Base-by-base conservation (phyloP, 2,329 filamentous ascomycete genomes). In the Aspergillus tamarii region DNA sequence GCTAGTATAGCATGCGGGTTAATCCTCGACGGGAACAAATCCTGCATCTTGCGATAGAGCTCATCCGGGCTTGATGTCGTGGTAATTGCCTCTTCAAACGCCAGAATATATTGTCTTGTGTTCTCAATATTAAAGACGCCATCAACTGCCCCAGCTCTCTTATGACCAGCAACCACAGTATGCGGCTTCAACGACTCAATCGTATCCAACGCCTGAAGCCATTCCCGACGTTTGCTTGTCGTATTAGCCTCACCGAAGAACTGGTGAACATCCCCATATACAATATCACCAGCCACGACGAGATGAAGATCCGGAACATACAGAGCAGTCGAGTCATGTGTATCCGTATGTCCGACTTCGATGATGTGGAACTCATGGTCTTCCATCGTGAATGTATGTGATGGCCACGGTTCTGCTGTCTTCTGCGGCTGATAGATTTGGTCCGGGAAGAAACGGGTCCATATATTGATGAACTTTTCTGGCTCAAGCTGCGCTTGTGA, bases 231-330 rank as follows among this genome's bases (percentile, higher is more conserved):
- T 59, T 73, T 72, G 1, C 69, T 68, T 3, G 69, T 61, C 1
- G 76, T 80, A 48, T 73, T 74, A 0, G 74, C 72, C 57, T 80
- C 78, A 4, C 65, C 69, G 1, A 81, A 68, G 64, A 73, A 75
- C 65, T 77, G 76, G 53, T 79, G 75, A 6, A 73, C 70, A 26
- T 78, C 68, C 0, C 77, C 77, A 59, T 81, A 81, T 1, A 80
- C 76, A 26, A 76, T 74, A 62, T 82, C 80, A 1, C 80, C 79
- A 0, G 72, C 72, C 1, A 78, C 76, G 0, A 74, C 79, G 6
- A 81, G 72, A 4, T 62, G 63, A 1, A 82, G 55, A 14, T 70
- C 67, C 0, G 79, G 78, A 0, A 78, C 72, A 57, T 74, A 74
- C 4, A 82, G 71, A 1, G 80, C 67, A 0, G 78, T 77, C 0